Evolutionary conservation across 176 grass and related monocot genomes (phyloP).

Genomic region (Hyparrhenia diplandra): DNA sequence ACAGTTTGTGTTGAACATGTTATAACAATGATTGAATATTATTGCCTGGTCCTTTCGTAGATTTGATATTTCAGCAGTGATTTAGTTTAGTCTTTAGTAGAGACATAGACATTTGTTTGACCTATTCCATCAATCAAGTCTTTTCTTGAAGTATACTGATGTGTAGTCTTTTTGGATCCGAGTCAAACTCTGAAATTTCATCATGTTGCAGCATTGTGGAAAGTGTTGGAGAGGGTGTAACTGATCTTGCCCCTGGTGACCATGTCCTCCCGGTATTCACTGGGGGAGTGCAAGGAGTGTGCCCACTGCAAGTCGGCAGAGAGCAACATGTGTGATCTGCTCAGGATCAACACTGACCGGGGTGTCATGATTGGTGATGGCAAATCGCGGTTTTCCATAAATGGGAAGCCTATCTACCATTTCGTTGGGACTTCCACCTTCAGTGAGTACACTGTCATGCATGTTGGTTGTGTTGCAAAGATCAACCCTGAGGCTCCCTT

Average conservation of each 20-base stretch:
- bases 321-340: slow-evolving; percentile 90
- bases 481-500: slow-evolving; percentile 82
- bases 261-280: slow-evolving; percentile 94
- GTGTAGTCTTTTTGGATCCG: no score
- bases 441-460: slow-evolving; percentile 79
- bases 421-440: slow-evolving; percentile 89
- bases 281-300: slow-evolving; percentile 85
- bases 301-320: slow-evolving; percentile 67
- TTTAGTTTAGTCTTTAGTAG: neutral
- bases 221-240: slow-evolving; percentile 83
- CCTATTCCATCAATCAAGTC: neutral
- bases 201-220: slow-evolving; percentile 63
- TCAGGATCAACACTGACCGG: slow-evolving; percentile 77
- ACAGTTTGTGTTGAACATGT: neutral
- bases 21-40: neutral
- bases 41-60: neutral
- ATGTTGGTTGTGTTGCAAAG: slow-evolving; percentile 72
- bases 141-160: neutral
- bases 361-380: slow-evolving; percentile 76
- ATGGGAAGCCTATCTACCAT: slow-evolving; percentile 74
- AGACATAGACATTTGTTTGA: neutral
- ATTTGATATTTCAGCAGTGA: neutral
- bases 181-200: neutral
- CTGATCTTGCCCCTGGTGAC: slow-evolving; percentile 71
- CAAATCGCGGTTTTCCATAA: slow-evolving; percentile 60